A percentile compares a stretch with the other conserved stretches of the same genome.
Conservation (phyloP, 768 basidiomycete genomes). For the Tricholoma saponaceum region DNA sequence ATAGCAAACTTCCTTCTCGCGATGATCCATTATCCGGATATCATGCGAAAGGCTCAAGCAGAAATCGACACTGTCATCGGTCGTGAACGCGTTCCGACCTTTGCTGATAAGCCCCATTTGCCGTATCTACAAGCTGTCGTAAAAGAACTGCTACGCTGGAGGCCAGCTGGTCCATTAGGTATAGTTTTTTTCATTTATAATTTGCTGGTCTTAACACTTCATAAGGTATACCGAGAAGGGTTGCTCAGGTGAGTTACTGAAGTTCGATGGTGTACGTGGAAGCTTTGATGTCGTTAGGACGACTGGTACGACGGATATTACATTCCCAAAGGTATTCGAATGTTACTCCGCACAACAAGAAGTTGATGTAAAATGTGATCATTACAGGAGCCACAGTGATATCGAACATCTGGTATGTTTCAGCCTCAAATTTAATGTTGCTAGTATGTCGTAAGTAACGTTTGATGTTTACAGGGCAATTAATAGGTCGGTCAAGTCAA, state of each 20-base stretch:
- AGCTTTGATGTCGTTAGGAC: not conserved
- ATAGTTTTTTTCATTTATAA: not conserved
- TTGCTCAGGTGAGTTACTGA: not conserved
- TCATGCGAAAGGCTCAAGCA: slow-evolving; percentile 3
- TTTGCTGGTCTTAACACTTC: not conserved
- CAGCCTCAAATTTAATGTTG: not conserved
- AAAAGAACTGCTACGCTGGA: slow-evolving; percentile 3
- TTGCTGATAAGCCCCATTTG: not conserved
- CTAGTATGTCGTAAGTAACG: not conserved
- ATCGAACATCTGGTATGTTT: not conserved
- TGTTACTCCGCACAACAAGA: not conserved
- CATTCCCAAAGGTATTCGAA: slow-evolving; percentile 1
- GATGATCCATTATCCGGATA: not conserved
- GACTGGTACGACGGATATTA: slow-evolving; percentile 4
- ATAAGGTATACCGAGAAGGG: slow-evolving; percentile 1
- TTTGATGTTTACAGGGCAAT: not conserved
- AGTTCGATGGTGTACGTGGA: too few species aligned
- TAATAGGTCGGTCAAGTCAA: not conserved
- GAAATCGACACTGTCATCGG: slow-evolving; percentile 1
- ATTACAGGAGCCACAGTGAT: not conserved
- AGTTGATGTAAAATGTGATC: not conserved
- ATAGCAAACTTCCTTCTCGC: not conserved
- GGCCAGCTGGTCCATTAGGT: slow-evolving; percentile 1
- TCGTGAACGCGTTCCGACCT: slow-evolving; percentile 1
- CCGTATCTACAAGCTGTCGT: slow-evolving; percentile 1